phyloP scores from a whole-genome alignment of 768 basidiomycete genomes.

The Rhodotorula graminis region DNA sequence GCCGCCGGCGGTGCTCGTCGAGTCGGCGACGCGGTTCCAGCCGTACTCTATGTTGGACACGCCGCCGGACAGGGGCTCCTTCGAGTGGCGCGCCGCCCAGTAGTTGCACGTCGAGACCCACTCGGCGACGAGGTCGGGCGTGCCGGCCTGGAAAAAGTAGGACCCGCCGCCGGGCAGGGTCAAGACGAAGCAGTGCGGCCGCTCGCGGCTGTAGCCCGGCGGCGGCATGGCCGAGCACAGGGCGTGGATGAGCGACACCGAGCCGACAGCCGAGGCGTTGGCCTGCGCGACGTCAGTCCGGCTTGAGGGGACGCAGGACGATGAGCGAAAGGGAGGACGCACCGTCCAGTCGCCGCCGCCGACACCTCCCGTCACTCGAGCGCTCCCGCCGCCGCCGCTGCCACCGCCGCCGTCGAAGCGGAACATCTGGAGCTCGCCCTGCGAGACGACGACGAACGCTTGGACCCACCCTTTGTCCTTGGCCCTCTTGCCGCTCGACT shows the following conservation, averaged over 20 bases:
- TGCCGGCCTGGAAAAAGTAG: slow-evolving; percentile 98
- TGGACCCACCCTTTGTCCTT: slow-evolving; percentile 89
- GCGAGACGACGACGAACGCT: slow-evolving; percentile 91
- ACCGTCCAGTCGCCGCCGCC: slow-evolving; percentile 99
- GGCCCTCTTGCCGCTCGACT: slow-evolving; percentile 71
- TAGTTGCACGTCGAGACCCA: slow-evolving; percentile 99
- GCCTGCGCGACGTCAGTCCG: slow-evolving; percentile 56
- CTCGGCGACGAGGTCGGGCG: slow-evolving; percentile 95
- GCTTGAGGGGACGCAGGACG: too few relatives aligned
- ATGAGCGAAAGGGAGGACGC: slow-evolving; percentile 47
- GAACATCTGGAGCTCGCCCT: slow-evolving; percentile 93
- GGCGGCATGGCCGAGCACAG: slow-evolving; percentile 80
- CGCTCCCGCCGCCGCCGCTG: neutral
- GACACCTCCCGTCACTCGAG: slow-evolving; percentile 45
- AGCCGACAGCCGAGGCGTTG: slow-evolving; percentile 80
- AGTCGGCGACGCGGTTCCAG: slow-evolving; percentile 68
- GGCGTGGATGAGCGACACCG: slow-evolving; percentile 77
- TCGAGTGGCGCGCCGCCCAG: slow-evolving; percentile 92
- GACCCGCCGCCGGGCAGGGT: slow-evolving; percentile 81
- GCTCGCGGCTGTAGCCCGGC: slow-evolving; percentile 82
- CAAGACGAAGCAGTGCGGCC: slow-evolving; percentile 91
- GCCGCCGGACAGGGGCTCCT: slow-evolving; percentile 90
- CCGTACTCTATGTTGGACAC: slow-evolving; percentile 99
- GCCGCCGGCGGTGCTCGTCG: slow-evolving; percentile 4
- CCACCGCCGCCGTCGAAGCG: slow-evolving; percentile 64